Evolutionary conservation across 2,329 filamentous ascomycete genomes (phyloP).

Genomic region (Proliferodiscus dingleyae): DNA sequence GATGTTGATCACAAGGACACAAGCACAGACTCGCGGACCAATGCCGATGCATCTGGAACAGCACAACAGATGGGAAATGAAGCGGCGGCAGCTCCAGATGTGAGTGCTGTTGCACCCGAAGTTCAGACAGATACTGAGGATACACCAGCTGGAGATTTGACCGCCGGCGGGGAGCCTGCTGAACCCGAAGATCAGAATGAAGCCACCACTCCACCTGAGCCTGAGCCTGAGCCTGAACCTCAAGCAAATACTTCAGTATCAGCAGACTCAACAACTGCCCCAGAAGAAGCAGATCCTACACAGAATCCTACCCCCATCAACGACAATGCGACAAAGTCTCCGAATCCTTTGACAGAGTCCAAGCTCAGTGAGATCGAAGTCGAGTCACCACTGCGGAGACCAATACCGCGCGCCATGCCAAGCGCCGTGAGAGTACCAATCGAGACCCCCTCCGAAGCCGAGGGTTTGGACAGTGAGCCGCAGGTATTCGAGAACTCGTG

Average conservation of each 20-base stretch:
- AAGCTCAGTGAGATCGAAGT: no score
- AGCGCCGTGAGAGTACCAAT: neutral
- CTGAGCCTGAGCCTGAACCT: no score
- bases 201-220: no score
- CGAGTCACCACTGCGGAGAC: neutral
- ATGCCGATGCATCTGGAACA: neutral
- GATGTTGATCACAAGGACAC: neutral
- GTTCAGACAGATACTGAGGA: conserved; percentile 1
- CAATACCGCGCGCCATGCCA: neutral
- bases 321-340: no score
- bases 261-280: neutral
- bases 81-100: neutral
- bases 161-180: no score
- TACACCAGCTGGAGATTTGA: conserved; percentile 1
- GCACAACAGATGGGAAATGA: neutral
- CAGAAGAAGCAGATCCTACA: neutral
- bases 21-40: neutral
- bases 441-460: neutral
- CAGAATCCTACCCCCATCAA: neutral
- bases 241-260: neutral
- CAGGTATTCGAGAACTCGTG: neutral
- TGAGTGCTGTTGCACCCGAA: neutral
- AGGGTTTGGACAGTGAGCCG: neutral
- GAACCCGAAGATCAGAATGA: no score
- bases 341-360: no score